Percentiles rank a stretch among this genome's conserved stretches.
Evolutionary conservation across 108 stramenopile genomes (phyloP).

Genomic region (Skeletonema menzelii): DNA sequence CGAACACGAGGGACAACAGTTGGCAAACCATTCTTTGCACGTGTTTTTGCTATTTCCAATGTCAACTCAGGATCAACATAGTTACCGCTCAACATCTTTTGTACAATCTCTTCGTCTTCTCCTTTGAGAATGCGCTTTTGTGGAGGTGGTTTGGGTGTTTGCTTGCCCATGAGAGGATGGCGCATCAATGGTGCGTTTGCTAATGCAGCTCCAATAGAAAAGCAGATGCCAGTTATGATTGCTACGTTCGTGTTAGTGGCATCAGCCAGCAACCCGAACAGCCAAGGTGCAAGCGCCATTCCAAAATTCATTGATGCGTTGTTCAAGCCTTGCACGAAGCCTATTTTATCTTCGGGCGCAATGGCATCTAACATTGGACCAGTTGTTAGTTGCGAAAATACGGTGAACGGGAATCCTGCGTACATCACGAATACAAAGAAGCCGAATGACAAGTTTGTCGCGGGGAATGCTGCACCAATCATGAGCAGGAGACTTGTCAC

Average conservation of each 20-base stretch:
- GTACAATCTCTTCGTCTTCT: conserved; percentile 47
- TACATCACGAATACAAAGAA: conserved; percentile 55
- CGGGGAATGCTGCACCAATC: conserved; percentile 41
- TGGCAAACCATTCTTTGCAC: conserved; percentile 25
- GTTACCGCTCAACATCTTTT: conserved; percentile 37
- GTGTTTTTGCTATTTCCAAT: conserved; percentile 22
- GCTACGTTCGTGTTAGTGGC: background rate
- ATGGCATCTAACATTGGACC: conserved; percentile 60
- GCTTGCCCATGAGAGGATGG: conserved; percentile 28
- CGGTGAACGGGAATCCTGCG: conserved; percentile 56
- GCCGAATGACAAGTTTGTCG: conserved; percentile 39
- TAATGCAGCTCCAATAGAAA: conserved; percentile 40
- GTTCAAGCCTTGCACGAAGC: conserved; percentile 56
- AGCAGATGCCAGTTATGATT: conserved; percentile 40
- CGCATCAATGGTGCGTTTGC: conserved; percentile 49
- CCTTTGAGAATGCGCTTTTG: conserved; percentile 6
- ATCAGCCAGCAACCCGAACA: conserved; percentile 58
- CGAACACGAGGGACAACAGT: conserved; percentile 28
- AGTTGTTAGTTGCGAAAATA: conserved; percentile 55
- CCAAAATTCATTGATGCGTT: conserved; percentile 60
- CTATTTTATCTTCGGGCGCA: conserved; percentile 51
- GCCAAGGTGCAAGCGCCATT: conserved; percentile 56
- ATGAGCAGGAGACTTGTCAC: conserved; percentile 40
- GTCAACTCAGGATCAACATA: conserved; percentile 37
- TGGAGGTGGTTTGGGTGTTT: conserved; percentile 16